These are phyloP conservation scores for Cucurbita ficifolia DNA, from an alignment of 306 rosid species.

Conservation along the genomic window DNA sequence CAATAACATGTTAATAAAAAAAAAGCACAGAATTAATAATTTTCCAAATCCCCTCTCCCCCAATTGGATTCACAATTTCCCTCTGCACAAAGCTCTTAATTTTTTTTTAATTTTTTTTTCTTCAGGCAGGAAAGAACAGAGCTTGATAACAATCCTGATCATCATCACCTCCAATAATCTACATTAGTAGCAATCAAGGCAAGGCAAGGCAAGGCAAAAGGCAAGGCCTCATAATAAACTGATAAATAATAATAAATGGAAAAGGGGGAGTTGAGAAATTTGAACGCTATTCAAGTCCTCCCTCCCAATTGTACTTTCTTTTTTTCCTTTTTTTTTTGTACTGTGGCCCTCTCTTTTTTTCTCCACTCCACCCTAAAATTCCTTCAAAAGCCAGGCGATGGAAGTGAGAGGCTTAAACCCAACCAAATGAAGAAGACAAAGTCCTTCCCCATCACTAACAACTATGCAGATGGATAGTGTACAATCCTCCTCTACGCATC, in stretches of 20 bases:
- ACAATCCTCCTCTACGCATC: conserved; percentile 11
- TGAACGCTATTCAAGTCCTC: conserved; percentile 3
- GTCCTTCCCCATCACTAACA: neutral
- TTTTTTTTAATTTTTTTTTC: no score
- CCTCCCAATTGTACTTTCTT: neutral
- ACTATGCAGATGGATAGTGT: conserved; percentile 16
- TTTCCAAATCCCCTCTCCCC: neutral
- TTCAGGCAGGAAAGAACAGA: neutral
- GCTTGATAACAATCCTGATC: neutral
- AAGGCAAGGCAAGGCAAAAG: no score
- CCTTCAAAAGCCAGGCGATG: conserved; percentile 54
- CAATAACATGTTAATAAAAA: conserved; percentile 1
- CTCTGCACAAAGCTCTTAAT: neutral
- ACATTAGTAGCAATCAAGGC: conserved; percentile 20
- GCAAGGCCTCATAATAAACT: conserved; percentile 4
- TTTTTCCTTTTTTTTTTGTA: neutral
- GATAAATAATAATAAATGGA: conserved; percentile 18
- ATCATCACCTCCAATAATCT: conserved; percentile 18
- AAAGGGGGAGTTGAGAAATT: conserved; percentile 10
- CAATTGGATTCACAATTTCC: neutral
- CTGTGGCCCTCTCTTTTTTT: conserved; percentile 43
- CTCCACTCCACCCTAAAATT: conserved; percentile 41
- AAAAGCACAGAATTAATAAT: neutral
- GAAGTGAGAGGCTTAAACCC: conserved; percentile 52
- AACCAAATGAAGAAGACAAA: conserved; percentile 29